phyloP scores from a whole-genome alignment of 2,329 filamentous ascomycete species.

The Microsporum ferrugineum region DNA sequence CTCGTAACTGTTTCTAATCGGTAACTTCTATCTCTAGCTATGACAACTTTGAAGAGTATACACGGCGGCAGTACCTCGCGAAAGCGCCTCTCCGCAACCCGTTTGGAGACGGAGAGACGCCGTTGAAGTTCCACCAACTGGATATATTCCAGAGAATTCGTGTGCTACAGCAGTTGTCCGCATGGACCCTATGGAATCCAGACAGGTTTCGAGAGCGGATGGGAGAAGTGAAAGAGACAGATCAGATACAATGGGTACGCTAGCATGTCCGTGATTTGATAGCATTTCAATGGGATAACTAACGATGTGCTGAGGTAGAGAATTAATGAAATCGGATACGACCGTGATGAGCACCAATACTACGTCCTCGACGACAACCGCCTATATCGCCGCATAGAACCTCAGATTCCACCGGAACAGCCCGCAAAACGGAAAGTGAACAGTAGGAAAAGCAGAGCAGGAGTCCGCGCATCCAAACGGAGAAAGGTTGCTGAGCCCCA shows the following conservation, averaged over 20 bases:
- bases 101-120: constrained; percentile 65
- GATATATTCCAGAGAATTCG: constrained; percentile 67
- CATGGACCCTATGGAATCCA: constrained; percentile 78
- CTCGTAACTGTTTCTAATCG: background rate
- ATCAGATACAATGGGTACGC: constrained; percentile 74
- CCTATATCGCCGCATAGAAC: constrained; percentile 77
- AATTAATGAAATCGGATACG: constrained; percentile 55
- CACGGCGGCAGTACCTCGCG: constrained; percentile 73
- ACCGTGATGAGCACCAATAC: constrained; percentile 73
- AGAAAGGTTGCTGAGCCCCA: constrained; percentile 42
- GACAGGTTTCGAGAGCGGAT: constrained; percentile 80
- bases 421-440: constrained; percentile 52
- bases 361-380: constrained; percentile 90
- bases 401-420: constrained; percentile 46
- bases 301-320: constrained; percentile 25
- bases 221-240: constrained; percentile 66
- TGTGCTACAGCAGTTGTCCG: constrained; percentile 76
- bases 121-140: constrained; percentile 66
- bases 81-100: constrained; percentile 69
- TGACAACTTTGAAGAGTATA: constrained; percentile 88
- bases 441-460: constrained; percentile 51
- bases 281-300: background rate
- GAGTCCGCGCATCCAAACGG: constrained; percentile 58
- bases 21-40: constrained; percentile 41
- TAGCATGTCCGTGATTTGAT: background rate